These are phyloP conservation scores for Sphaerostilbella broomeana DNA, from an alignment of 2,329 filamentous ascomycete genomes.

Conservation along the genomic window DNA sequence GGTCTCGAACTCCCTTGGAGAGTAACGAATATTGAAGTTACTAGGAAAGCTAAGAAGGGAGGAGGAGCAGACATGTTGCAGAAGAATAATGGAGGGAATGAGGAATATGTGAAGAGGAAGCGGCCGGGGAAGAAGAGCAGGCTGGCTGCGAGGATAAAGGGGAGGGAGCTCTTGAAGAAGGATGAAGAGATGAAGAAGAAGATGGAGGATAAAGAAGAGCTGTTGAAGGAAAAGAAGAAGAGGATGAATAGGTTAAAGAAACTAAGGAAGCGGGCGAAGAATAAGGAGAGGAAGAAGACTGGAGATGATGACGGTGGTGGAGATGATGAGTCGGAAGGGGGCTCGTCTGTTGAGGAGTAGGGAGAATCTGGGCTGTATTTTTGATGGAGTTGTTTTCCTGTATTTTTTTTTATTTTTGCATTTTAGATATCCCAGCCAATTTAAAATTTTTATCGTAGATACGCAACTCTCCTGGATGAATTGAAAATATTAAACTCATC, in stretches of 20 bases:
- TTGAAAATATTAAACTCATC: no score
- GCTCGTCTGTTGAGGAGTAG: conserved; percentile 17
- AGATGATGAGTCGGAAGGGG: conserved; percentile 10
- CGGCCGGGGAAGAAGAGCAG: conserved; percentile 54
- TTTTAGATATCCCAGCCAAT: no score
- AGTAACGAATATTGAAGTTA: conserved; percentile 39
- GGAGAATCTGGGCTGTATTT: no score
- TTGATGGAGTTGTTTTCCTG: background rate
- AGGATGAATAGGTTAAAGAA: conserved; percentile 55
- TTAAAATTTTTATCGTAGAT: no score
- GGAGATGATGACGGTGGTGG: conserved; percentile 17
- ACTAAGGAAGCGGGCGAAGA: conserved; percentile 51
- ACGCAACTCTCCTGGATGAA: no score
- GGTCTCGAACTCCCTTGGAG: conserved; percentile 56
- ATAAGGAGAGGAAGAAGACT: conserved; percentile 28
- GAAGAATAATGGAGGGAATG: conserved; percentile 1
- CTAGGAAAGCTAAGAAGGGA: conserved; percentile 20
- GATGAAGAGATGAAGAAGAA: conserved; percentile 34
- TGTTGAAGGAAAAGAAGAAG: conserved; percentile 55
- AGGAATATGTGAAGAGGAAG: conserved; percentile 28
- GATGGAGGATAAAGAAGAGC: conserved; percentile 46
- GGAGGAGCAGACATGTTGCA: conserved; percentile 15
- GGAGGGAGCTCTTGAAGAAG: conserved; percentile 35
- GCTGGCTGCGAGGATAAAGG: conserved; percentile 42
- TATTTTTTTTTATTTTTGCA: background rate